Conservation (phyloP, 1,284 basidiomycete species). For the Phylloboletellus chloephorus region DNA sequence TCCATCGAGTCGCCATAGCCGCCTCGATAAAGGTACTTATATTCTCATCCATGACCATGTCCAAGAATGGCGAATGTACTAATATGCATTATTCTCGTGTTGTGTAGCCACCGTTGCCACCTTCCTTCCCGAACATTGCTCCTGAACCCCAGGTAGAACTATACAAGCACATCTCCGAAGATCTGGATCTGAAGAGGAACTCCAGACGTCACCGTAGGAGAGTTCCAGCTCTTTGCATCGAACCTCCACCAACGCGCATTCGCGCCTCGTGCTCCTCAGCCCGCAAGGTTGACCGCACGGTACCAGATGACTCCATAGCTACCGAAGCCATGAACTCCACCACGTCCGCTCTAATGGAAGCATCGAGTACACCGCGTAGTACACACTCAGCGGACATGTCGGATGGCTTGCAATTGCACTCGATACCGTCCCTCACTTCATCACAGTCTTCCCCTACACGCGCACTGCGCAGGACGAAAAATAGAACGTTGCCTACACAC, state of each 20-base stretch:
- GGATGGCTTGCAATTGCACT: slow-evolving; percentile 15
- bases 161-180: slow-evolving; percentile 12
- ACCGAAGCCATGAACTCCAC: slow-evolving; percentile 16
- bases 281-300: slow-evolving; percentile 8
- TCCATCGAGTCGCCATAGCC: slow-evolving; percentile 28
- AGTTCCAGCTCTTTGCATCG: slow-evolving; percentile 21
- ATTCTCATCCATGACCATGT: slow-evolving; percentile 12
- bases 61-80: slow-evolving; percentile 18
- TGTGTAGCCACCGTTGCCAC: slow-evolving; percentile 20
- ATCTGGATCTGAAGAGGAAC: slow-evolving; percentile 12
- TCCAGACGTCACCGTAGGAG: slow-evolving; percentile 14
- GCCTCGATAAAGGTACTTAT: slow-evolving; percentile 33
- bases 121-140: slow-evolving; percentile 16
- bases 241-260: slow-evolving; percentile 11
- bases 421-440: slow-evolving; percentile 21
- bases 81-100: slow-evolving; percentile 13
- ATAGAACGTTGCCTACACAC: slow-evolving; percentile 33
- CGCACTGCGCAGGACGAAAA: slow-evolving; percentile 39
- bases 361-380: slow-evolving; percentile 20
- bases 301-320: slow-evolving; percentile 4
- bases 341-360: slow-evolving; percentile 23
- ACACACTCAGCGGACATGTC: slow-evolving; percentile 18
- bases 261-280: slow-evolving; percentile 14
- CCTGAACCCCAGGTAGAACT: slow-evolving; percentile 7
- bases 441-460: slow-evolving; percentile 26